Evolutionary conservation across 2,329 filamentous ascomycete genomes (phyloP).

Genomic region (Parascedosporium putredinis): DNA sequence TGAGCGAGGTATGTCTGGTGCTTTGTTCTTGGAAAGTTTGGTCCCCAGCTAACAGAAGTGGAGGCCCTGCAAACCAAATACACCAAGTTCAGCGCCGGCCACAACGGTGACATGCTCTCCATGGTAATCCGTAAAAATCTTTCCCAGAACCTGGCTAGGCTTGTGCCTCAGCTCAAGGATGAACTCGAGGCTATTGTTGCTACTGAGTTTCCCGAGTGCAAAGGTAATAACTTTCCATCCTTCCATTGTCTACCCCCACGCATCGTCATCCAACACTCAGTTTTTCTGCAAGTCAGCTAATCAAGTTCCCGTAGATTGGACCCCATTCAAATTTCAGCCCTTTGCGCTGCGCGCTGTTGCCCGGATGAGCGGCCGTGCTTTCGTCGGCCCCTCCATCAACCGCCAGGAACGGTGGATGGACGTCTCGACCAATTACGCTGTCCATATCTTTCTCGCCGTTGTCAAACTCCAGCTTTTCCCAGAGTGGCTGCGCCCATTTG

Average conservation of each 20-base stretch:
- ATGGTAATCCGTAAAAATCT: slow-evolving; percentile 34
- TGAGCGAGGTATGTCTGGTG: slow-evolving; percentile 30
- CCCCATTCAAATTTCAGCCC: slow-evolving; percentile 39
- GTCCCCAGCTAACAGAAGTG: no score
- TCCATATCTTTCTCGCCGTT: slow-evolving; percentile 36
- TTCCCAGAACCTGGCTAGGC: slow-evolving; percentile 34
- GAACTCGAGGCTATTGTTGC: slow-evolving; percentile 35
- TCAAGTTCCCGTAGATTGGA: slow-evolving; percentile 38
- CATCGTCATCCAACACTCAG: neutral
- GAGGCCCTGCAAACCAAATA: slow-evolving; percentile 41
- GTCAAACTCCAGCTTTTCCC: slow-evolving; percentile 42
- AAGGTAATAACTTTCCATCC: slow-evolving; percentile 19
- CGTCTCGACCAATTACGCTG: slow-evolving; percentile 38
- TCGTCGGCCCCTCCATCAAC: slow-evolving; percentile 39
- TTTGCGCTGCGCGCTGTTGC: slow-evolving; percentile 41
- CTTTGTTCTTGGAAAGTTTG: no score
- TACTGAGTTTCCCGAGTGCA: slow-evolving; percentile 37
- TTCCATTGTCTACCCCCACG: neutral
- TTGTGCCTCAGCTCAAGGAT: slow-evolving; percentile 33
- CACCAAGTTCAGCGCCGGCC: slow-evolving; percentile 37
- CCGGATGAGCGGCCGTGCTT: slow-evolving; percentile 41
- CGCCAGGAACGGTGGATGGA: slow-evolving; percentile 44
- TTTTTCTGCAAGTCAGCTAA: neutral
- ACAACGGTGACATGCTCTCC: slow-evolving; percentile 33
- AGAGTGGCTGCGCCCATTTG: slow-evolving; percentile 35